Evolutionary conservation across 2,329 filamentous ascomycete species (phyloP).

Genomic region (Xylariaceae sp.): DNA sequence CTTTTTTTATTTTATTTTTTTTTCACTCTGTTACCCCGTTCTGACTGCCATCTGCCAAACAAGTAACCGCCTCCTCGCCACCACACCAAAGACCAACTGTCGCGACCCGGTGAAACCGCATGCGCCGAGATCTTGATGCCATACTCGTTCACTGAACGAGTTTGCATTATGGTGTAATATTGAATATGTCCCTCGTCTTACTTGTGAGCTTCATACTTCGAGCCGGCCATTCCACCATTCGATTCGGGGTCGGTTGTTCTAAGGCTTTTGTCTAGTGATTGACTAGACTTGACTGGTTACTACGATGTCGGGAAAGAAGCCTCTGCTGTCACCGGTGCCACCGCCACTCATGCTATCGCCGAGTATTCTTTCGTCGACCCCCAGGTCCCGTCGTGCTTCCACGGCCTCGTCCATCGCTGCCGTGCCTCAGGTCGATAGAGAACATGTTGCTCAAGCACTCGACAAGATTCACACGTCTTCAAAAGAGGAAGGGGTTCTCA

Average conservation of each 20-base stretch:
- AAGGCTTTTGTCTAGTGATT: background rate
- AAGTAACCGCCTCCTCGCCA: constrained; percentile 2
- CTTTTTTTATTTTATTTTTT: background rate
- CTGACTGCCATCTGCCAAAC: background rate
- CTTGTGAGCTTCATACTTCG: constrained; percentile 1
- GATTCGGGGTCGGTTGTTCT: background rate
- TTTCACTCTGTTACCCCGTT: background rate
- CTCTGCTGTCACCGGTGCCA: constrained; percentile 34
- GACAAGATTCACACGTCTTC: constrained; percentile 85
- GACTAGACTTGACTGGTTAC: background rate
- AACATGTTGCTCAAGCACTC: constrained; percentile 69
- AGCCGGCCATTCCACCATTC: background rate
- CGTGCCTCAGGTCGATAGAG: constrained; percentile 56
- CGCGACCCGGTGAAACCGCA: background rate
- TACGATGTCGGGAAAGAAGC: constrained; percentile 32
- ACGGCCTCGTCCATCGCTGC: constrained; percentile 43
- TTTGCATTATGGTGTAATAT: constrained; percentile 6
- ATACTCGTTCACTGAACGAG: background rate
- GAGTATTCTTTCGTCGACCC: constrained; percentile 27
- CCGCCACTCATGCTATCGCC: constrained; percentile 30
- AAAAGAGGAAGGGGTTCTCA: constrained; percentile 78
- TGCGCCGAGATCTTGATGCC: background rate
- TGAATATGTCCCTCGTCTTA: constrained; percentile 1
- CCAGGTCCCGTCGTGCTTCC: constrained; percentile 37
- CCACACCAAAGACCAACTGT: background rate